Base-by-base conservation (phyloP, 345 rosid genomes). In the Camelina laxa region DNA sequence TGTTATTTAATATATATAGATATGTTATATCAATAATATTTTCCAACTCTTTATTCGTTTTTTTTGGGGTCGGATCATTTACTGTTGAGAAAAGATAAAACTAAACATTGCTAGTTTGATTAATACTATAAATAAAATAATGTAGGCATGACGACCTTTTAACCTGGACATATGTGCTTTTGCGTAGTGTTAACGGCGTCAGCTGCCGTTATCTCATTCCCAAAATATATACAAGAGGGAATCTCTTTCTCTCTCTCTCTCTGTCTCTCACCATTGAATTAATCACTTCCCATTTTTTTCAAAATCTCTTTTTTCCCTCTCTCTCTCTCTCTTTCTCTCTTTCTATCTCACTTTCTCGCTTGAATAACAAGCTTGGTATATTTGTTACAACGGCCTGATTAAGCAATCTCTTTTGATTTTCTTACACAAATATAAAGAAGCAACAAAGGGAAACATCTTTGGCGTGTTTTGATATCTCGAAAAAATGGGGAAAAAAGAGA, bases 401-500 rank as follows among this genome's bases (percentile, higher is more conserved):
- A 33, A 44, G 61, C 69, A 45, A 35, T 13, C 59, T 13, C 53
- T 42, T 48, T 44, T 61, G 36, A 31, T 33, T 33, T 33, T 38
- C 0, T 39, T 1, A 27, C 27, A 54, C 22, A 62, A 7, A 31
- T 21, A n/a, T 62, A 60, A n/a, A 36, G 10, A 36, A 21, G 19
- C 16, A 69, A 15, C 33, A 68, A 44, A 69, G 27, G 36, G 15
- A 35, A 5, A 22, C 1, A 55, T 47, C 10, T 44, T 56, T 3
- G 15, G 7, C 54, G 1, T 55, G 62, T 5, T 27, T 27, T 56
- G 33, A 70, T 48, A 36, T 60, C 6, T 66, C 22, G 44, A 76
- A 82, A 82, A 82, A 84, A 91, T 90, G 99, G 90, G 89, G 75
- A 89, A 89, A 88, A 89, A 84, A 80, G 93, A 89, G 53, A 76